Evolutionary conservation across 495 filamentous ascomycete genomes (phyloP).

Genomic region (Aspergillus cavernicola): DNA sequence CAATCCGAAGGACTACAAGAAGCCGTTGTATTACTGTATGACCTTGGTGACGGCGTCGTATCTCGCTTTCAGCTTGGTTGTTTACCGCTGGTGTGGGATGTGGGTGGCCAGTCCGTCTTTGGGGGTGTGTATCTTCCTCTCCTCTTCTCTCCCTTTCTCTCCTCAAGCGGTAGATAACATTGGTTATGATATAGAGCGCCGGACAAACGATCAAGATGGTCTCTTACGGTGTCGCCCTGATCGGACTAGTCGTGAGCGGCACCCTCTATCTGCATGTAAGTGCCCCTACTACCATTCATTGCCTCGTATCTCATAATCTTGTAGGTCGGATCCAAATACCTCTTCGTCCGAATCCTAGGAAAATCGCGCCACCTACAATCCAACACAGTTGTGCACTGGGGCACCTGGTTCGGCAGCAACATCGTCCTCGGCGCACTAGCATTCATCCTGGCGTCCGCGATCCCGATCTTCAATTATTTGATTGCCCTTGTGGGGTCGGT

Average conservation of each 20-base stretch:
- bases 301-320: conserved; percentile 21
- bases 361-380: conserved; percentile 54
- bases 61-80: conserved; percentile 40
- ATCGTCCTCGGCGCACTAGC: conserved; percentile 49
- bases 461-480: conserved; percentile 67
- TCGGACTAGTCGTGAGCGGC: conserved; percentile 51
- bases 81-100: conserved; percentile 68
- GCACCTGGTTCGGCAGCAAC: conserved; percentile 56
- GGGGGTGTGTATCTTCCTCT: conserved; percentile 26
- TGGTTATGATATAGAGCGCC: conserved; percentile 47
- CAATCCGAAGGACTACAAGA: conserved; percentile 59
- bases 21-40: conserved; percentile 61
- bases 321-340: conserved; percentile 55
- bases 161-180: neutral
- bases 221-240: conserved; percentile 72
- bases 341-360: conserved; percentile 58
- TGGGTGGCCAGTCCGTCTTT: conserved; percentile 68
- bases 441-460: conserved; percentile 64
- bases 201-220: conserved; percentile 57
- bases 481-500: conserved; percentile 43
- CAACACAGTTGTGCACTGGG: conserved; percentile 43
- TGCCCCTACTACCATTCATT: neutral
- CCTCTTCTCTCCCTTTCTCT: neutral
- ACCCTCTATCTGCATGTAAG: conserved; percentile 53
- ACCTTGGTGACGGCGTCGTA: conserved; percentile 63